A percentile compares a stretch with the other conserved stretches of the same genome.
Evolutionary conservation across 164 flowering plant genomes (phyloP).

Genomic region (Taxillus chinensis): DNA sequence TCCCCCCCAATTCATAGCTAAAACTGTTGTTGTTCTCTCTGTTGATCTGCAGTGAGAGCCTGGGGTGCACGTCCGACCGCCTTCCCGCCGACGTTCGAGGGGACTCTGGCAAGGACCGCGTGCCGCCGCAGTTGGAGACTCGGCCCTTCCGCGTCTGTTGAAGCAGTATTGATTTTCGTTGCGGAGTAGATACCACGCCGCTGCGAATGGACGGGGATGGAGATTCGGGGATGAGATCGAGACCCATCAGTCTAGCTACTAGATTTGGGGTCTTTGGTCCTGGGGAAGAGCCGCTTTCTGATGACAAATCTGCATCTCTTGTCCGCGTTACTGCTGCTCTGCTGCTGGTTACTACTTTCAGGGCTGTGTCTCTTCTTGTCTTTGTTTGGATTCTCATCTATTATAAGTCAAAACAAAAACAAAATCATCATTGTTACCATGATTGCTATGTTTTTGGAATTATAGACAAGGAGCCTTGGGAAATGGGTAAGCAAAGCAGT

Average conservation of each 20-base stretch:
- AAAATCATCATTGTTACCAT: conserved; percentile 12
- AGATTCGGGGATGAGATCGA: conserved; percentile 66
- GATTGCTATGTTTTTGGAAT: conserved; percentile 9
- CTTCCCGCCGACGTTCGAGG: conserved; percentile 59
- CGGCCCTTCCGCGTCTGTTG: too few relatives aligned
- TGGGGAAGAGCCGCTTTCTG: conserved; percentile 40
- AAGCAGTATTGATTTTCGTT: not conserved
- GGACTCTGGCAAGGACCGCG: conserved; percentile 62
- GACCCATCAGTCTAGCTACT: conserved; percentile 91
- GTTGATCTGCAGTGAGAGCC: conserved; percentile 64
- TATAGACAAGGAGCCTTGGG: too few relatives aligned
- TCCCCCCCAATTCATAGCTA: conserved; percentile 17
- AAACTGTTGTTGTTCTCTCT: conserved; percentile 36
- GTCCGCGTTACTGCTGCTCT: conserved; percentile 2
- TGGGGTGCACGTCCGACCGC: conserved; percentile 54
- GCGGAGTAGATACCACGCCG: not conserved
- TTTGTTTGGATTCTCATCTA: conserved; percentile 42
- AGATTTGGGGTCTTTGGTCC: conserved; percentile 61
- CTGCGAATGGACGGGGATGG: conserved; percentile 10
- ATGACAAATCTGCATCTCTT: conserved; percentile 17
- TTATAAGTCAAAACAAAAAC: not conserved
- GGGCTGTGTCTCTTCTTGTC: conserved; percentile 15
- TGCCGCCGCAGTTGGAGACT: conserved; percentile 8
- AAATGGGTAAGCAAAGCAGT: too few relatives aligned
- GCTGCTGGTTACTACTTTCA: not conserved